These are phyloP conservation scores for Phlyctochytrium planicorne DNA, from an alignment of 192 early-diverging fungal species.

Conservation along the genomic window DNA sequence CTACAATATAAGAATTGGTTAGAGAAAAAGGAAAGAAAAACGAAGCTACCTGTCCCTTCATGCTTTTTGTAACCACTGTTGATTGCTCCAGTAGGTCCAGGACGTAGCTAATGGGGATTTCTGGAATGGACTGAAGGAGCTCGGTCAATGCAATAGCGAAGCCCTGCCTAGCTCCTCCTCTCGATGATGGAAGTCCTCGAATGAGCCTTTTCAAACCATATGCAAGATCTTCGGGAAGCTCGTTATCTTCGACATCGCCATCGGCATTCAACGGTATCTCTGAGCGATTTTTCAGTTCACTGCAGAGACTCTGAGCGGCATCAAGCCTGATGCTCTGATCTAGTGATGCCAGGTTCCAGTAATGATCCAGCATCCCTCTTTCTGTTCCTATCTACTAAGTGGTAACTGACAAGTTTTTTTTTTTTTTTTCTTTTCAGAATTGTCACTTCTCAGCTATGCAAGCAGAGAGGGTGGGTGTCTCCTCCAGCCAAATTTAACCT, in stretches of 20 bases:
- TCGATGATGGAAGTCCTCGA: slow-evolving; percentile 79
- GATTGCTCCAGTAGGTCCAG: slow-evolving; percentile 69
- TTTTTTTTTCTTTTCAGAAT: too few species aligned
- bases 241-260: slow-evolving; percentile 35
- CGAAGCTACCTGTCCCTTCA: slow-evolving; percentile 59
- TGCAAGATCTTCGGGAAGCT: slow-evolving; percentile 75
- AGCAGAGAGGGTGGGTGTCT: too few species aligned
- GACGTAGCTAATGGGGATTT: slow-evolving; percentile 53
- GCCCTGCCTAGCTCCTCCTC: slow-evolving; percentile 90
- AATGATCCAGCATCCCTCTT: slow-evolving; percentile 67
- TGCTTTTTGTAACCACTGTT: slow-evolving; percentile 61
- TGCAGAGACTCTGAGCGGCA: slow-evolving; percentile 64
- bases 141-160: slow-evolving; percentile 94
- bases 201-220: slow-evolving; percentile 88
- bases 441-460: too few species aligned
- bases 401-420: too few species aligned
- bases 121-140: slow-evolving; percentile 42
- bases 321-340: slow-evolving; percentile 61
- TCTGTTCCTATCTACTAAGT: too few species aligned
- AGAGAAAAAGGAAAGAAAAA: slow-evolving; percentile 6
- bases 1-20: slow-evolving; percentile 36
- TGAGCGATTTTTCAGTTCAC: slow-evolving; percentile 3
- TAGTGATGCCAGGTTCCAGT: slow-evolving; percentile 79
- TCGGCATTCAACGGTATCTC: background rate
- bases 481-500: background rate